These are phyloP conservation scores for Phaeosphaeria sp. DNA, from an alignment of 2,329 filamentous ascomycete species.

Conservation along the genomic window DNA sequence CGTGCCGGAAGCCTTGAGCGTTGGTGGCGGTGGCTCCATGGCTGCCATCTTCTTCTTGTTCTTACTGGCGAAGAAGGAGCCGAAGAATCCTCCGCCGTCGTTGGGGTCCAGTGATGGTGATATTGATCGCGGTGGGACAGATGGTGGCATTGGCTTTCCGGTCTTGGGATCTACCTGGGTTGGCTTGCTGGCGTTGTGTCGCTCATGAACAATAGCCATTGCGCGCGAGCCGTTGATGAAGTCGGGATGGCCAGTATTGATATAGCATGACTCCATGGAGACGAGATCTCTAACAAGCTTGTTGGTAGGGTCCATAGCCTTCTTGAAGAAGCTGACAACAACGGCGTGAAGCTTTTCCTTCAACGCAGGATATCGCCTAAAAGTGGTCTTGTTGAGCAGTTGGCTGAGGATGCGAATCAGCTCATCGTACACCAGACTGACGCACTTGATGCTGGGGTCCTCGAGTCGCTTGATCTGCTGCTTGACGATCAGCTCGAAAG, in stretches of 20 bases:
- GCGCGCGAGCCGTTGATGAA: conserved; percentile 96
- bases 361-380: conserved; percentile 88
- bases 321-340: conserved; percentile 95
- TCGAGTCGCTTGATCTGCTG: conserved; percentile 97
- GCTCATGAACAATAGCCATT: conserved; percentile 98
- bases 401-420: conserved; percentile 93
- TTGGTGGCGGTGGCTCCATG: conserved; percentile 94
- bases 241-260: conserved; percentile 98
- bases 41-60: conserved; percentile 99
- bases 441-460: conserved; percentile 96
- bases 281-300: conserved; percentile 95
- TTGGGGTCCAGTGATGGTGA: conserved; percentile 77
- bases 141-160: conserved; percentile 82
- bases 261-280: conserved; percentile 93
- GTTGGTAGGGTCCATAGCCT: conserved; percentile 97
- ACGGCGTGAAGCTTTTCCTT: conserved; percentile 97
- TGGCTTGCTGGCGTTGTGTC: conserved; percentile 80
- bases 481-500: conserved; percentile 99
- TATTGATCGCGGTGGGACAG: conserved; percentile 72
- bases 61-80: conserved; percentile 97
- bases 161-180: conserved; percentile 98
- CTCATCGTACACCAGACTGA: conserved; percentile 96
- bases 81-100: conserved; percentile 80
- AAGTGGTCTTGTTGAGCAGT: conserved; percentile 85
- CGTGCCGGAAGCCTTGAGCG: conserved; percentile 90